Conservation (phyloP, 108 stramenopile species). For the Thalassiosira profunda region DNA sequence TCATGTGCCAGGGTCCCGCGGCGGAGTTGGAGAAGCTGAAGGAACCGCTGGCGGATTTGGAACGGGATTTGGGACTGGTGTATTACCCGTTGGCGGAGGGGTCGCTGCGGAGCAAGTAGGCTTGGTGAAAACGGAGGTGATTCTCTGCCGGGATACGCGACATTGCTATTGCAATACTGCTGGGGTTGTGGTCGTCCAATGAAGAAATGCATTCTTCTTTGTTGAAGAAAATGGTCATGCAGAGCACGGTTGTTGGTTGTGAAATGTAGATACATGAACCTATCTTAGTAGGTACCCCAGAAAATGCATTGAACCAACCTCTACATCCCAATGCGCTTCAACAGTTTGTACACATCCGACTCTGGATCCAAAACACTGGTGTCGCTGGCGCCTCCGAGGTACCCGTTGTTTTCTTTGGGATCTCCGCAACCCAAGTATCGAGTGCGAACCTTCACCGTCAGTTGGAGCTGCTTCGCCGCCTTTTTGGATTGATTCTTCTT, state of each 20-base stretch:
- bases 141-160: too few species aligned
- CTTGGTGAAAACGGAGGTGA: too few species aligned
- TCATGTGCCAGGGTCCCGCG: conserved; percentile 21
- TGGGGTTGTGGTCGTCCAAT: too few species aligned
- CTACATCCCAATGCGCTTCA: neutral
- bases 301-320: too few species aligned
- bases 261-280: too few species aligned
- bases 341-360: neutral
- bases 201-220: too few species aligned
- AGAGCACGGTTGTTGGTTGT: too few species aligned
- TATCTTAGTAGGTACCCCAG: too few species aligned
- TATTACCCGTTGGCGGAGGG: conserved; percentile 14
- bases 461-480: neutral
- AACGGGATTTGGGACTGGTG: conserved; percentile 15
- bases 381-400: neutral
- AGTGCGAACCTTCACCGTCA: neutral
- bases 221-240: too few species aligned
- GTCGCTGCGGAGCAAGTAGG: conserved; percentile 26
- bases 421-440: neutral
- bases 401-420: neutral
- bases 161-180: too few species aligned
- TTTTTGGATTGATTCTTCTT: conserved; percentile 10
- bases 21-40: conserved; percentile 33
- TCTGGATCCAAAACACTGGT: neutral
- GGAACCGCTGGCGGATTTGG: conserved; percentile 22